phyloP scores from a whole-genome alignment of 106 monocot genomes.

The Acanthochlamys bracteata region DNA sequence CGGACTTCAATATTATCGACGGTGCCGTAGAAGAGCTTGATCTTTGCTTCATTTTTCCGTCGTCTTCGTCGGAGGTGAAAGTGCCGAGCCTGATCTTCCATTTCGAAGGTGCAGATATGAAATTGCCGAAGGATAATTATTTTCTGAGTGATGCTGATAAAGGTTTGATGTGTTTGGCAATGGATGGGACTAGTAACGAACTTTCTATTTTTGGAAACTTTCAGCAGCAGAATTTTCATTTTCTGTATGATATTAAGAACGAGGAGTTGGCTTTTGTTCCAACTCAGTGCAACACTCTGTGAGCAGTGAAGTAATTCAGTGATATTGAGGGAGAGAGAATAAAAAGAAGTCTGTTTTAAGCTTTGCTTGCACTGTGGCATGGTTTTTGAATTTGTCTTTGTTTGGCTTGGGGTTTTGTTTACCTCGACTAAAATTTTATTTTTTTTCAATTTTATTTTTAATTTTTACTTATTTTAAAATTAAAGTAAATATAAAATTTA shows the following conservation, averaged over 20 bases:
- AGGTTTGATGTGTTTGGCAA: neutral
- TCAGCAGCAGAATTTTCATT: neutral
- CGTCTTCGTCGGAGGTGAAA: conserved; percentile 3
- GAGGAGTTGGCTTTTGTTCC: neutral
- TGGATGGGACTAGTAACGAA: neutral
- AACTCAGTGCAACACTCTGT: neutral
- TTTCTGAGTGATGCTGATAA: neutral
- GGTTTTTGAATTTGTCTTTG: no score
- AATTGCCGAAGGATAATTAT: conserved; percentile 5
- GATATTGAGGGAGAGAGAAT: no score
- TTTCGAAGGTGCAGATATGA: conserved; percentile 1
- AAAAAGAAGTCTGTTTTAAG: no score
- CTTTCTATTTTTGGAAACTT: neutral
- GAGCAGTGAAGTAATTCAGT: no score
- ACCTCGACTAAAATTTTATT: no score
- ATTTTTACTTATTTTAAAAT: no score
- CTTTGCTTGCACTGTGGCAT: no score
- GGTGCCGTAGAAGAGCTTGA: neutral
- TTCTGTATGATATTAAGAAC: neutral
- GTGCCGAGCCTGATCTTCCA: conserved; percentile 6
- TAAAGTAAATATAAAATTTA: no score
- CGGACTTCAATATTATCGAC: neutral
- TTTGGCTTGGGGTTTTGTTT: no score
- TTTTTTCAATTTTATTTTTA: no score
- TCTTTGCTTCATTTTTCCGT: conserved; percentile 6